Evolutionary conservation across 176 grass and related monocot species (phyloP).

Genomic region (Paspalum vaginatum): DNA sequence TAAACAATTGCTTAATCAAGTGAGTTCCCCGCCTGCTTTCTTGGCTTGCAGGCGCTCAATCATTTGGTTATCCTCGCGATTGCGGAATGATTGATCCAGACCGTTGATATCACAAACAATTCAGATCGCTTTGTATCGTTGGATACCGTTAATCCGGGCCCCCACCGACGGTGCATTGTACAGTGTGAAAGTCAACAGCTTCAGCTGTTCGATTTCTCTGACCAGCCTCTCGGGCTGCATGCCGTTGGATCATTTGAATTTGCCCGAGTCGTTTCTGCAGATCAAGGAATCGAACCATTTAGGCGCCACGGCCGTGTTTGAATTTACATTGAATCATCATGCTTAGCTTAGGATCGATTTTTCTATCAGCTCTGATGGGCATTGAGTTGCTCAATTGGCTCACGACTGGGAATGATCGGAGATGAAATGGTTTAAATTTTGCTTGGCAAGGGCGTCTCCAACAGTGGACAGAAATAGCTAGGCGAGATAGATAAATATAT

Average conservation of each 20-base stretch:
- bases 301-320: background rate
- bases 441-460: no score
- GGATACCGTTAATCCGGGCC: background rate
- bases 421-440: no score
- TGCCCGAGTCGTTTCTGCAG: background rate
- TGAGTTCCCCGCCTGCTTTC: background rate
- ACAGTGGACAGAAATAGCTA: no score
- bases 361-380: background rate
- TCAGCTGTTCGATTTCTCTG: background rate
- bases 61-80: slow-evolving; percentile 20
- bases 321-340: background rate
- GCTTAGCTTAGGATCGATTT: background rate
- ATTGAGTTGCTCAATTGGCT: background rate
- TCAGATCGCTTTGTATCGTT: background rate
- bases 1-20: no score
- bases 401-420: no score
- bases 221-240: background rate
- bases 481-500: no score
- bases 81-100: background rate
- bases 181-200: background rate
- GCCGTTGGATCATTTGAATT: background rate
- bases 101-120: background rate
- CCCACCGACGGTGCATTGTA: background rate
- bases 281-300: background rate
- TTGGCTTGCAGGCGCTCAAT: background rate